phyloP scores from a whole-genome alignment of 176 grass and related monocot species.

The Urochloa ruziziensis region DNA sequence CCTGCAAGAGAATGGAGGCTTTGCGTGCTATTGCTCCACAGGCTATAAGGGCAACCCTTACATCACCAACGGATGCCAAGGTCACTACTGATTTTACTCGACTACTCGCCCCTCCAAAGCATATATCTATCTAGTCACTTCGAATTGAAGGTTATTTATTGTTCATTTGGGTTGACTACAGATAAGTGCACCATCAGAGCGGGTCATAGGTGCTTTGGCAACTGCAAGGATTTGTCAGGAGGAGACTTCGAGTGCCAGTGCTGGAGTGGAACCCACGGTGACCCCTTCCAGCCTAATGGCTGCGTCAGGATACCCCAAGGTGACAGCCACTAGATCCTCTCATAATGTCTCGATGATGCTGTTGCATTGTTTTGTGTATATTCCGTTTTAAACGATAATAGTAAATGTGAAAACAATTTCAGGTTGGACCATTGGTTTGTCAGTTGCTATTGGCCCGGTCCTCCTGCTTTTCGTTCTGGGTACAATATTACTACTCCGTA shows the following conservation, averaged over 20 bases:
- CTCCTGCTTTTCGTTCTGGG: neutral
- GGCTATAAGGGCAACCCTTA: neutral
- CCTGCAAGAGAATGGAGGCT: neutral
- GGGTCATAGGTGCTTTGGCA: neutral
- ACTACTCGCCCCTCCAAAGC: no score
- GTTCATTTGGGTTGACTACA: neutral
- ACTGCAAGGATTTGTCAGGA: neutral
- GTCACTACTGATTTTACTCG: neutral
- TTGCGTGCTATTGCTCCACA: neutral
- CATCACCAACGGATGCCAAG: neutral
- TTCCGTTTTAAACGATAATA: neutral
- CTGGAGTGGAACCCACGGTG: neutral
- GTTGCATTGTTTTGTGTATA: neutral
- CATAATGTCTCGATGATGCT: neutral
- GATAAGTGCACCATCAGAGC: neutral
- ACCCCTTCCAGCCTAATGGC: neutral
- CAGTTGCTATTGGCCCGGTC: neutral
- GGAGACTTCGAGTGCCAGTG: neutral
- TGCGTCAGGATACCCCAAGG: neutral
- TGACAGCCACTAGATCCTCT: no score
- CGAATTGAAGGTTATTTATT: no score
- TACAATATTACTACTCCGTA: neutral
- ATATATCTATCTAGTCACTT: no score
- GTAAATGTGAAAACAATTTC: neutral
- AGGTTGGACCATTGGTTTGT: neutral